Conservation (phyloP, 257 asterid species). For the Nicotiana benthamiana region DNA sequence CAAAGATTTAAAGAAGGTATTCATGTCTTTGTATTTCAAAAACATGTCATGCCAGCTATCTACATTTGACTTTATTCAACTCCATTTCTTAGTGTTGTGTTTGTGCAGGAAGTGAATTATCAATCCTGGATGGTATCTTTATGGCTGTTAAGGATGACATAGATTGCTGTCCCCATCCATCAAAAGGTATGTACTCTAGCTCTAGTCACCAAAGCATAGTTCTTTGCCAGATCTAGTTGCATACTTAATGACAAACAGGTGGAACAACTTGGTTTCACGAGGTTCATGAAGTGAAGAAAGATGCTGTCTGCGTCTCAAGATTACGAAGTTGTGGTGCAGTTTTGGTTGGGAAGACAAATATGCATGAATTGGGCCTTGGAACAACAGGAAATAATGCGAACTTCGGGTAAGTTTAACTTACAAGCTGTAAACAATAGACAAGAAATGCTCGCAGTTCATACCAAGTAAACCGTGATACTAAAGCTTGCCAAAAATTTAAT, state of each 20-base stretch:
- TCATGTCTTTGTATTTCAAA: neutral
- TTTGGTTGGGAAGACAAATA: conserved; percentile 94
- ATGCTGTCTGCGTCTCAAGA: conserved; percentile 63
- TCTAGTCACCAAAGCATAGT: neutral
- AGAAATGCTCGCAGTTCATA: neutral
- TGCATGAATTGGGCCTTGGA: conserved; percentile 96
- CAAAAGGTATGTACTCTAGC: conserved; percentile 48
- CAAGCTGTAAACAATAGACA: neutral
- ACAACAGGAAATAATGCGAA: conserved; percentile 94
- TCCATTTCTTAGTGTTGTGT: conserved; percentile 13
- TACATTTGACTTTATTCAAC: neutral
- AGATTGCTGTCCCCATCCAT: conserved; percentile 75
- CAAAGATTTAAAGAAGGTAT: conserved; percentile 88
- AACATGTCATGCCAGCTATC: neutral
- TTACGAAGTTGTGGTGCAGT: conserved; percentile 79
- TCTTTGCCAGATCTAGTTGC: conserved; percentile 3
- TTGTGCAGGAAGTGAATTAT: conserved; percentile 65
- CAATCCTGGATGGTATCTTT: conserved; percentile 83
- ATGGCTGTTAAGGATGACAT: conserved; percentile 95
- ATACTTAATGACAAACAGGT: conserved; percentile 44
- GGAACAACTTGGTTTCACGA: conserved; percentile 85
- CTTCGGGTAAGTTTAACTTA: conserved; percentile 51
- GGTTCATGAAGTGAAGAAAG: conserved; percentile 56
- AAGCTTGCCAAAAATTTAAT: neutral
- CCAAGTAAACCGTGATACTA: neutral